Evolutionary conservation across 176 grass and related monocot species (phyloP).

Genomic region (Oryza meridionalis): DNA sequence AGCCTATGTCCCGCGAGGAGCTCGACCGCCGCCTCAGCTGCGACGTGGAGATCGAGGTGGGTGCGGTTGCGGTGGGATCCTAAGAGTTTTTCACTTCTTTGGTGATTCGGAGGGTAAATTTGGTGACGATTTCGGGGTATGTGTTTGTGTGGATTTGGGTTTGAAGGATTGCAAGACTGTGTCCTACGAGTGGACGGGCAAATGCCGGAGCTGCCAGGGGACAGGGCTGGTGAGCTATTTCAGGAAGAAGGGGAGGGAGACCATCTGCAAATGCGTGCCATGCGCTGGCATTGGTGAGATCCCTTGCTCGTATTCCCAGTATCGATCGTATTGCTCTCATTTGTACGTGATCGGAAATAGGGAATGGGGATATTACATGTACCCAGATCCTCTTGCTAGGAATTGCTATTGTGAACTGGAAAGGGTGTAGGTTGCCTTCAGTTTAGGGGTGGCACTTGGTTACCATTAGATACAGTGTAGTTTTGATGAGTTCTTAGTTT

Average conservation of each 20-base stretch:
- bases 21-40: constrained; percentile 83
- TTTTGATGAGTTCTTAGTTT: constrained; percentile 20
- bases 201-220: constrained; percentile 96
- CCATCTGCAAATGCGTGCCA: constrained; percentile 93
- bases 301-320: constrained; percentile 5
- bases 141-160: constrained; percentile 32
- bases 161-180: constrained; percentile 81
- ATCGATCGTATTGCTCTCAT: background rate
- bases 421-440: background rate
- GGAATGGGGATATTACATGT: background rate
- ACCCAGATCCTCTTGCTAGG: background rate
- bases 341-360: background rate
- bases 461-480: background rate
- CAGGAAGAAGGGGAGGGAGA: constrained; percentile 86
- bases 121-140: background rate
- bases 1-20: constrained; percentile 77
- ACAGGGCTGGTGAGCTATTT: constrained; percentile 91
- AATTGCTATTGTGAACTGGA: background rate
- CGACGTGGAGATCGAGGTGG: constrained; percentile 68
- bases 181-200: constrained; percentile 91
- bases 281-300: constrained; percentile 82
- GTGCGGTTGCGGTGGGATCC: background rate
- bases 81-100: background rate
- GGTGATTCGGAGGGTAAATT: background rate
- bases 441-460: background rate